These are phyloP conservation scores for Halophytophthora batemanensis DNA, from an alignment of 352 stramenopile species.

Conservation along the genomic window DNA sequence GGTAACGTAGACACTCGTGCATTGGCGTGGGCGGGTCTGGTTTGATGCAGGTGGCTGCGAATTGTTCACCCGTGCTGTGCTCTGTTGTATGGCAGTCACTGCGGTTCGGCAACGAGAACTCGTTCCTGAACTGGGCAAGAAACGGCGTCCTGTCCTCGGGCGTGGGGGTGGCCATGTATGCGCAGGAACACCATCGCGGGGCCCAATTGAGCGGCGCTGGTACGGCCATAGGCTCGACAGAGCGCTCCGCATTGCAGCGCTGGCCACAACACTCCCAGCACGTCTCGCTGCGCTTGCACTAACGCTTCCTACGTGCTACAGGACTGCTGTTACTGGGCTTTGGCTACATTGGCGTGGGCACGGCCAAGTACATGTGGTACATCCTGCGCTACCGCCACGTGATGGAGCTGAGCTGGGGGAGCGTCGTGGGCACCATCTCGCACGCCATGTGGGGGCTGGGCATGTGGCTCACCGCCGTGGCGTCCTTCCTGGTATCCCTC, in stretches of 20 bases:
- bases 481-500: constrained; percentile 73
- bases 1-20: constrained; percentile 6
- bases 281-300: too few species aligned
- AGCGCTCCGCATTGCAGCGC: too few species aligned
- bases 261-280: too few species aligned
- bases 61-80: constrained; percentile 13
- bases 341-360: constrained; percentile 85
- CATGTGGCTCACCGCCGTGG: constrained; percentile 83
- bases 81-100: constrained; percentile 35
- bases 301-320: too few species aligned
- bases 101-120: constrained; percentile 87
- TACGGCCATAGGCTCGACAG: too few species aligned
- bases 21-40: background rate
- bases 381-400: constrained; percentile 84
- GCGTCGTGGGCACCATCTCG: constrained; percentile 79
- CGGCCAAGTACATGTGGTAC: constrained; percentile 90
- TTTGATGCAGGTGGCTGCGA: constrained; percentile 5
- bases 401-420: constrained; percentile 85
- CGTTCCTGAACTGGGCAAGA: constrained; percentile 85
- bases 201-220: constrained; percentile 79
- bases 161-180: constrained; percentile 86
- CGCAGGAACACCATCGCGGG: constrained; percentile 83
- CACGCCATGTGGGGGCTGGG: constrained; percentile 78
- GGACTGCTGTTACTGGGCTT: constrained; percentile 79
- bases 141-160: constrained; percentile 81